phyloP scores from a whole-genome alignment of 2,329 filamentous ascomycete genomes.

The Diaporthe sp. region DNA sequence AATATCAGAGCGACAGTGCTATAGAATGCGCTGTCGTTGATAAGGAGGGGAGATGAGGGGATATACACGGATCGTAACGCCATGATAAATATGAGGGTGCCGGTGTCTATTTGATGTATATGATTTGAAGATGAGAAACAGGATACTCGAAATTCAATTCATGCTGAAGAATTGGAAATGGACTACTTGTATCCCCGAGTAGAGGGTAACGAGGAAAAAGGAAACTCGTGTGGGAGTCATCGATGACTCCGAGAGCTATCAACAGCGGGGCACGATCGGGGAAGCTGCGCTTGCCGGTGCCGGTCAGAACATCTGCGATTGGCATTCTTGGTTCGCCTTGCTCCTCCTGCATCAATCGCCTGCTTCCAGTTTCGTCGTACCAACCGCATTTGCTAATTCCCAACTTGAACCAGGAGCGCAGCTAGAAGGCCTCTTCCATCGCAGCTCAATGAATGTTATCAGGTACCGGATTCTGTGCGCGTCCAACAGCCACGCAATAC shows the following conservation, averaged over 20 bases:
- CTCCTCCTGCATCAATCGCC: not conserved
- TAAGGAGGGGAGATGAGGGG: not conserved
- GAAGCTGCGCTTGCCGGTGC: not conserved
- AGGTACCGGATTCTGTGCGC: not conserved
- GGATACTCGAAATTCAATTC: not conserved
- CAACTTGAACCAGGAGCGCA: too few relatives aligned
- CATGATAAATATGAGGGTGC: not conserved
- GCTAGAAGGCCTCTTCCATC: not conserved
- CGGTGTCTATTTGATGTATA: not conserved
- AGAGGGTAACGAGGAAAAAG: not conserved
- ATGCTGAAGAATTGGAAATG: not conserved
- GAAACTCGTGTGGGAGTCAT: not conserved
- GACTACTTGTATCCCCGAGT: not conserved
- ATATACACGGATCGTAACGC: not conserved
- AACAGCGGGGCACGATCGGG: constrained; percentile 1
- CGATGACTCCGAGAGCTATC: constrained; percentile 18
- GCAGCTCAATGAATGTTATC: not conserved
- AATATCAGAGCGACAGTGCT: not conserved
- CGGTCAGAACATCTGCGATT: not conserved
- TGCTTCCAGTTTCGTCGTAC: not conserved
- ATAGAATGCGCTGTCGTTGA: not conserved
- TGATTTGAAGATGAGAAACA: not conserved
- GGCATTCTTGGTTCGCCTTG: not conserved
- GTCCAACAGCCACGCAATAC: too few relatives aligned
- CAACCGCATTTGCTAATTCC: not conserved